phyloP scores from a whole-genome alignment of 768 basidiomycete species.

The Suillus weaverae region DNA sequence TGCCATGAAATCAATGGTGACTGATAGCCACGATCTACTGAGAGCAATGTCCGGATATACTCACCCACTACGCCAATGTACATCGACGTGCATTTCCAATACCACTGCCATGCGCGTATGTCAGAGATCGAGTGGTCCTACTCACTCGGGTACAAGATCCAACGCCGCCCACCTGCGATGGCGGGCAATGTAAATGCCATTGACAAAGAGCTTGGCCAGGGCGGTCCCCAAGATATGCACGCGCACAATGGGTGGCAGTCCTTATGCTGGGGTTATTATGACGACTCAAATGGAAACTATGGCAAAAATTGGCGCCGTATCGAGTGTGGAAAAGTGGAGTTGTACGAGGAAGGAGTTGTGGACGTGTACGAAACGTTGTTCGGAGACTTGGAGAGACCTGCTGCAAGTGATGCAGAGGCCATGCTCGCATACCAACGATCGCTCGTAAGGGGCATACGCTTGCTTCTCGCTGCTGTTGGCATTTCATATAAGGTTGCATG shows the following conservation, averaged over 20 bases:
- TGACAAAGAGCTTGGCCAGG: neutral
- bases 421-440: neutral
- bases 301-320: neutral
- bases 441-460: slow-evolving; percentile 8
- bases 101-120: slow-evolving; percentile 7
- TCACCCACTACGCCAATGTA: slow-evolving; percentile 12
- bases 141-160: slow-evolving; percentile 14
- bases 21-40: slow-evolving; percentile 9
- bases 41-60: slow-evolving; percentile 7
- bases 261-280: slow-evolving; percentile 17
- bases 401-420: neutral
- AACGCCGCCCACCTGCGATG: slow-evolving; percentile 2
- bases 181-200: neutral
- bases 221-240: slow-evolving; percentile 3
- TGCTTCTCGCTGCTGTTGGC: slow-evolving; percentile 15
- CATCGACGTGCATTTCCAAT: slow-evolving; percentile 20
- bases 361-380: slow-evolving; percentile 15
- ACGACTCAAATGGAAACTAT: slow-evolving; percentile 10
- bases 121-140: slow-evolving; percentile 14
- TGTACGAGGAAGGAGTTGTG: slow-evolving; percentile 11
- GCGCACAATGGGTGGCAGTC: slow-evolving; percentile 14
- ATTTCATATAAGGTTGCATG: slow-evolving; percentile 15
- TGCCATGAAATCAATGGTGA: neutral
- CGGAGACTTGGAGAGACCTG: slow-evolving; percentile 9
- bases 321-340: slow-evolving; percentile 7